Conservation (phyloP, 257 asterid genomes). For the Solanum rostratum region DNA sequence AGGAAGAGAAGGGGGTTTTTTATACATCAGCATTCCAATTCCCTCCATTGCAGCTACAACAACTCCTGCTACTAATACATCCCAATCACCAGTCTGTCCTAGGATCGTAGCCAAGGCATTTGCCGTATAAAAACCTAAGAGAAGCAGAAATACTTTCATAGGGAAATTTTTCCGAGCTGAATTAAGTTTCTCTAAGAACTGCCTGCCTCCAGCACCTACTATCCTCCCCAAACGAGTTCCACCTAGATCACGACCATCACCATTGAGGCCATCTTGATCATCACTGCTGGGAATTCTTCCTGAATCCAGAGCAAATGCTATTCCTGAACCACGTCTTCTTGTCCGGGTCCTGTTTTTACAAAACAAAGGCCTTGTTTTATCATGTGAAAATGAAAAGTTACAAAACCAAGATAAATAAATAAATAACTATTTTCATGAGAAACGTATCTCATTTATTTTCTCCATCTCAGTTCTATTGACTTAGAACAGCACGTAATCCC, state of each 20-base stretch:
- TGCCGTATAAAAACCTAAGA: conserved; percentile 90
- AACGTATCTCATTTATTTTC: background rate
- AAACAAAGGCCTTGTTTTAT: background rate
- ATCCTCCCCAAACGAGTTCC: conserved; percentile 90
- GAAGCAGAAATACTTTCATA: conserved; percentile 79
- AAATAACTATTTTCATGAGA: background rate
- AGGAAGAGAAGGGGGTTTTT: conserved; percentile 34
- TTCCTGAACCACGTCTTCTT: conserved; percentile 27
- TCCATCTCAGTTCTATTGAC: background rate
- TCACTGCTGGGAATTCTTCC: conserved; percentile 53
- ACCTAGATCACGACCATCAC: conserved; percentile 37
- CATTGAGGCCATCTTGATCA: conserved; percentile 33
- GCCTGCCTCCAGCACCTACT: conserved; percentile 68
- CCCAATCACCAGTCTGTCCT: conserved; percentile 99
- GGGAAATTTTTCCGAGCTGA: conserved; percentile 79
- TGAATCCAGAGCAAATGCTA: conserved; percentile 53
- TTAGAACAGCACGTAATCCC: background rate
- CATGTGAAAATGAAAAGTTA: background rate
- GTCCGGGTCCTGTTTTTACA: conserved; percentile 18
- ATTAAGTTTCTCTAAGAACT: conserved; percentile 66
- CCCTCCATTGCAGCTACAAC: conserved; percentile 96
- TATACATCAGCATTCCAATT: conserved; percentile 93
- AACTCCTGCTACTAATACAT: conserved; percentile 84
- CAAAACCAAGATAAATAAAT: background rate
- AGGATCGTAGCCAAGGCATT: conserved; percentile 88